phyloP scores from a whole-genome alignment of 2,329 filamentous ascomycete genomes.

The Colletotrichum cordylinicola region DNA sequence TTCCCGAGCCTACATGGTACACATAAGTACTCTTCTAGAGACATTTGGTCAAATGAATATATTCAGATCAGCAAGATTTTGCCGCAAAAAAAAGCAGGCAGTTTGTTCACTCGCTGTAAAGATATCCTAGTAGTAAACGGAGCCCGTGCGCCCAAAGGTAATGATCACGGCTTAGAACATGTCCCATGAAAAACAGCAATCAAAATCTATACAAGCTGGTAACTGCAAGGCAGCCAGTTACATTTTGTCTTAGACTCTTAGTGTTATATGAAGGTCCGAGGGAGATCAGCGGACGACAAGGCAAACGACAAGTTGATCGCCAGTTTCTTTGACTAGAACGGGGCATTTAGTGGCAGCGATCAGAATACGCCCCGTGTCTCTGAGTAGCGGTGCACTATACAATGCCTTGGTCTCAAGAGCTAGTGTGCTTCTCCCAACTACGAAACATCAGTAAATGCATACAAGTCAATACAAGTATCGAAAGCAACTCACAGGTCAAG shows the following conservation, averaged over 20 bases:
- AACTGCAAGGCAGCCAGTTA: neutral
- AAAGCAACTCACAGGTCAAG: conserved; percentile 47
- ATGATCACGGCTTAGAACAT: neutral
- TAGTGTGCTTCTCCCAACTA: conserved; percentile 19
- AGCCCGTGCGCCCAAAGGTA: neutral
- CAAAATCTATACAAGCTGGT: neutral
- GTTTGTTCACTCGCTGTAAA: neutral
- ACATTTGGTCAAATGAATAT: no score
- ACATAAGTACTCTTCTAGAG: conserved; percentile 51
- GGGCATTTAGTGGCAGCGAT: neutral
- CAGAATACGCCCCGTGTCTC: neutral
- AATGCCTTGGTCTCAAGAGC: neutral
- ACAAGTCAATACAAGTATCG: neutral
- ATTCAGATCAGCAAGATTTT: neutral
- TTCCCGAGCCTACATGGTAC: conserved; percentile 67
- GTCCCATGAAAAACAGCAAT: neutral
- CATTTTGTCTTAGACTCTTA: neutral
- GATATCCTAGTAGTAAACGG: accelerated
- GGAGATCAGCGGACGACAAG: no score
- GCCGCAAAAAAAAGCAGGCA: neutral
- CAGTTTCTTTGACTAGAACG: neutral
- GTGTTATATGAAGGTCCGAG: neutral
- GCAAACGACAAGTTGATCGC: neutral
- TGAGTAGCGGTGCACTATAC: neutral
- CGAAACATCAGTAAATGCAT: neutral